Percentiles rank a stretch among this genome's conserved stretches.
Evolutionary conservation across 2,329 filamentous ascomycete genomes (phyloP).

Genomic region (Plectosphaerella cucumerina): DNA sequence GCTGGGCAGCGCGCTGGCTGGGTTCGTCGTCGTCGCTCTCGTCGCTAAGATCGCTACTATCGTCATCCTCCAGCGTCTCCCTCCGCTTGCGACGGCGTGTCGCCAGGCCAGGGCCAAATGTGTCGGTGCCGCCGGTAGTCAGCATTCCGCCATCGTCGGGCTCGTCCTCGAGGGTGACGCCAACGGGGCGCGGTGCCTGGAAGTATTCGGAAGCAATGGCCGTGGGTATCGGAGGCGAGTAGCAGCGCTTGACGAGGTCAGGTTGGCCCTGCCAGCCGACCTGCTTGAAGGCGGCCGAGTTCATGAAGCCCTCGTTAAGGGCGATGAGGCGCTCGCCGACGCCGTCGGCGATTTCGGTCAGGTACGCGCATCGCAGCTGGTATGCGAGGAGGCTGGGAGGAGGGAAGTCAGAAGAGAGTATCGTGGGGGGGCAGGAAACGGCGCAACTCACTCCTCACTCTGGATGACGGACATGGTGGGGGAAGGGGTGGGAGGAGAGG

Average conservation of each 20-base stretch:
- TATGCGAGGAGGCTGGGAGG: constrained; percentile 70
- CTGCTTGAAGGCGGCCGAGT: constrained; percentile 76
- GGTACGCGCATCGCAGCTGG: constrained; percentile 75
- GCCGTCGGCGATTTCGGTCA: constrained; percentile 76
- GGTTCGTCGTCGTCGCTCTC: constrained; percentile 74
- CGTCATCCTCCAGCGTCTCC: constrained; percentile 78
- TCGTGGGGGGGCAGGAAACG: neutral
- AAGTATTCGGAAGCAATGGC: constrained; percentile 82
- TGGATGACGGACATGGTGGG: constrained; percentile 38
- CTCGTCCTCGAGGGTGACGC: constrained; percentile 64
- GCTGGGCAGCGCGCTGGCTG: constrained; percentile 68
- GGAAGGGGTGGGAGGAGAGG: neutral
- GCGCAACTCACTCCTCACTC: constrained; percentile 32
- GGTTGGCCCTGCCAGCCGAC: constrained; percentile 75
- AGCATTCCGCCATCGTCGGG: constrained; percentile 71
- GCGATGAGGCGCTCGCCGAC: constrained; percentile 81
- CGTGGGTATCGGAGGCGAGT: constrained; percentile 82
- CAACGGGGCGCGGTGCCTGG: constrained; percentile 61
- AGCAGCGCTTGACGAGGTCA: constrained; percentile 73
- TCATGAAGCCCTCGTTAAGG: constrained; percentile 73
- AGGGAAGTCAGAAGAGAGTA: neutral
- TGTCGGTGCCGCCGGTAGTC: constrained; percentile 63
- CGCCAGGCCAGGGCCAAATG: constrained; percentile 62
- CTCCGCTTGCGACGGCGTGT: constrained; percentile 62
- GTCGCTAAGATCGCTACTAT: constrained; percentile 80